Evolutionary conservation across 2,329 filamentous ascomycete species (phyloP), one percentile per base, ranked within the genome.

Genomic region (Aureobasidium musti): DNA sequence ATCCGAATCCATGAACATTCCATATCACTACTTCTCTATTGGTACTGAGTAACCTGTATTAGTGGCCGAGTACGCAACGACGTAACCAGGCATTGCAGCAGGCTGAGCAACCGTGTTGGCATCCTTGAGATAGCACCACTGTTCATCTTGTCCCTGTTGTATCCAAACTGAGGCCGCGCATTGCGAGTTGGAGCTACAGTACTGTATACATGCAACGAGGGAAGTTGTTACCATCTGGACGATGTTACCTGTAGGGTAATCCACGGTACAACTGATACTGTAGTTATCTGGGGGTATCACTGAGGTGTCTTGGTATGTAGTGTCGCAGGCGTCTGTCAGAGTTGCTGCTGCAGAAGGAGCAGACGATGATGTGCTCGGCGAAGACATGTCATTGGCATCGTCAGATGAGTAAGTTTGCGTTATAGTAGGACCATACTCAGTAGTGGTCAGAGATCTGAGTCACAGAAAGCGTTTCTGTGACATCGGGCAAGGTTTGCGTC

Each of bases 101-200:
- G 30, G 33, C 13, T 39, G 30, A 4, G 52, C 30, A 23, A 56
- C 33, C 17, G 30, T 30, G 6, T 26, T 30, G 1, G 52, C 19
- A 26, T 39, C 52, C 7, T 56, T 56, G n/a, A 56, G 33, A 39
- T 56, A 56, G 11, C 33, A 56, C 7, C 14, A 56, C 33, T 37
- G 30, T 21, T 37, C 5, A 37, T 13, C 21, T 17, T 56, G 52
- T 23, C 52, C 52, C 11, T 13, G 8, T 5, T 56, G 30, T 10
- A 56, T 33, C 52, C 52, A 56, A 2, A 56, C 52, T 11, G 52
- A 23, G 26, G 52, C 52, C 52, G 17, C 30, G 17, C 52, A 56
- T 11, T n/a, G 10, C 0, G 7, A 1, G 5, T 23, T 39, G 5
- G 30, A 6, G 30, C 52, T 56, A n/a, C 52, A 56, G 10, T 21